phyloP scores from a whole-genome alignment of 164 flowering plant genomes.

The Malania oleifera region DNA sequence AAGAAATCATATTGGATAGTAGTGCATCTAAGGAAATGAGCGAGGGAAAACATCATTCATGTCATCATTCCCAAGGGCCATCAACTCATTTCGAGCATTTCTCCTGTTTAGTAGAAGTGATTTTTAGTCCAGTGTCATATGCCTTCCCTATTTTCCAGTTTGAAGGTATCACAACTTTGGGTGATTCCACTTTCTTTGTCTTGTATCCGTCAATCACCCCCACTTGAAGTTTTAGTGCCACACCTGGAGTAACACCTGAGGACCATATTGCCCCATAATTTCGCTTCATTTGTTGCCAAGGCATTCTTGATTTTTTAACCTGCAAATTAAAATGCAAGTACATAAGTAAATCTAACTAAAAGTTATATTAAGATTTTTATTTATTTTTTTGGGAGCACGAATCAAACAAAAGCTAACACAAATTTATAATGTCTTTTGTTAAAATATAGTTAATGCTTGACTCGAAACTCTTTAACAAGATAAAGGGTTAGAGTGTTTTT shows the following conservation, averaged over 20 bases:
- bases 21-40: no score
- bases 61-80: slow-evolving; percentile 21
- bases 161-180: slow-evolving; percentile 55
- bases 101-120: slow-evolving; percentile 66
- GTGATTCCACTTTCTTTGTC: slow-evolving; percentile 58
- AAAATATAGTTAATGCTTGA: no score
- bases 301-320: slow-evolving; percentile 74
- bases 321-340: no score
- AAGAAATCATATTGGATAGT: no score
- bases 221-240: slow-evolving; percentile 59
- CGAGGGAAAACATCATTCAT: no score
- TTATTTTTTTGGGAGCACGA: no score
- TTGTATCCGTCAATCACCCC: slow-evolving; percentile 72
- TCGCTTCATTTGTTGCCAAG: slow-evolving; percentile 46
- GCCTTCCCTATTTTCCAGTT: slow-evolving; percentile 65
- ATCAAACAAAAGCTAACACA: no score
- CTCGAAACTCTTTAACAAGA: no score
- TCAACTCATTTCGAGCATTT: slow-evolving; percentile 63
- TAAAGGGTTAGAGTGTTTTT: no score
- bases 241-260: slow-evolving; percentile 58
- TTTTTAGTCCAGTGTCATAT: slow-evolving; percentile 68
- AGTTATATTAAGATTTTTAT: neutral
- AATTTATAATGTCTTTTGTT: no score
- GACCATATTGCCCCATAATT: slow-evolving; percentile 77
- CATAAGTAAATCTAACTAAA: neutral